Evolutionary conservation across 2,329 filamentous ascomycete genomes (phyloP), one percentile per base, ranked within the genome.

Genomic region (Xylaria sp.): DNA sequence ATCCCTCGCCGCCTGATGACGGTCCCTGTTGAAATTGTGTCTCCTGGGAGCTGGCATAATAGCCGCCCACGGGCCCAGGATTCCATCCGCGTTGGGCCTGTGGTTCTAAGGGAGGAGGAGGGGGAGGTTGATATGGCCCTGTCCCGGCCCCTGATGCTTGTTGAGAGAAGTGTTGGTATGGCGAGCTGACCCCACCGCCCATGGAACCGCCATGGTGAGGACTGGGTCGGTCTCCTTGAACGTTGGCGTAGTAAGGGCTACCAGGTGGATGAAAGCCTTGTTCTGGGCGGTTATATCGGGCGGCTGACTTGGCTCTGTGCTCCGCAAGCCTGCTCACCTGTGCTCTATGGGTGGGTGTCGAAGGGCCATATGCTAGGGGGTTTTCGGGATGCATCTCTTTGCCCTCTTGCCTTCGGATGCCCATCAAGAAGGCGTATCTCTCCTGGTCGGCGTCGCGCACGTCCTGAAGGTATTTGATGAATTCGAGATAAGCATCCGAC

Each of bases 361-460:
- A 34, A n/a, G 52, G 18, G 7, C 52, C 52, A 23, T 56, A 56
- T 3, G 52, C 52, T 18, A 56, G 10, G 8, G 52, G 52, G 18
- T 56, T 56, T 10, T 56, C 52, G 12, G 28, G 52, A 56, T 31
- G 31, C 18, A 39, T 56, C 10, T 34, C 31, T 39, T n/a, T 56
- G 31, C 13, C 28, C 20, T 56, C 52, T n/a, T 56, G 28, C 15
- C 52, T 56, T 23, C 52, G 28, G 31, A 56, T 56, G 52, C 52
- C 52, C 52, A 39, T 39, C 8, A 56, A n/a, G 18, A 37, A 56
- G 9, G 52, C 52, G 13, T 56, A 56, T 5, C 31, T 34, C 31
- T 56, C 52, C 31, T 56, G 34, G 50, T 68, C 57, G n/a, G 60
- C 65, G 4, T 60, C 65, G 5, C 63, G 63, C 7, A 67, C 60